Evolutionary conservation across 2,329 filamentous ascomycete species (phyloP).

Genomic region (Fusarium sp.): DNA sequence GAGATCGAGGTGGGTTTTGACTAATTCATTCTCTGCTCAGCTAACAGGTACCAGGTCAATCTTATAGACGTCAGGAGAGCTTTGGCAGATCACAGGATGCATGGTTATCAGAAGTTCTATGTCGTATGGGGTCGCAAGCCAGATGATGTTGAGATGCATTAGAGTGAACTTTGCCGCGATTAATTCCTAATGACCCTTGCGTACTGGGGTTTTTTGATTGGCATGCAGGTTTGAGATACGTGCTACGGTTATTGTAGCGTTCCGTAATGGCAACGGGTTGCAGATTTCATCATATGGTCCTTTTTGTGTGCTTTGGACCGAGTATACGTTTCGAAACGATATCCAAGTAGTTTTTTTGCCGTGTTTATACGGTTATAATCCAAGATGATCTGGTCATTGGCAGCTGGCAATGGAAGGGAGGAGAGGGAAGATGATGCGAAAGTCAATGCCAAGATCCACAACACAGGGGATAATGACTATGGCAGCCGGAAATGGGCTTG

Average conservation of each 20-base stretch:
- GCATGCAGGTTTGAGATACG: neutral
- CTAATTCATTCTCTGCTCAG: neutral
- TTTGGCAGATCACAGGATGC: conserved; percentile 12
- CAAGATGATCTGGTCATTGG: neutral
- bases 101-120: conserved; percentile 10
- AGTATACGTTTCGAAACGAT: neutral
- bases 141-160: neutral
- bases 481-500: too few relatives aligned
- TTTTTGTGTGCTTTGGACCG: neutral
- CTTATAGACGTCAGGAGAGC: conserved; percentile 13
- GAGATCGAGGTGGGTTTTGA: conserved; percentile 9
- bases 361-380: neutral
- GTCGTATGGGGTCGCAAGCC: conserved; percentile 12
- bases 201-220: neutral
- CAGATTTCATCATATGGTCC: neutral
- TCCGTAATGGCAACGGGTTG: neutral
- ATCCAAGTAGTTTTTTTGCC: neutral
- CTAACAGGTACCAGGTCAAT: conserved; percentile 8
- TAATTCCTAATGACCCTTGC: neutral
- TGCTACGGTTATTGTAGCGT: neutral
- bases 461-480: too few relatives aligned
- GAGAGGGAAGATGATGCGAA: too few relatives aligned
- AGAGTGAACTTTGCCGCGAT: neutral
- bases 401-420: neutral
- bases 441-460: too few relatives aligned